phyloP scores from a whole-genome alignment of 2,329 filamentous ascomycete genomes.

The Dothistroma septosporum region DNA sequence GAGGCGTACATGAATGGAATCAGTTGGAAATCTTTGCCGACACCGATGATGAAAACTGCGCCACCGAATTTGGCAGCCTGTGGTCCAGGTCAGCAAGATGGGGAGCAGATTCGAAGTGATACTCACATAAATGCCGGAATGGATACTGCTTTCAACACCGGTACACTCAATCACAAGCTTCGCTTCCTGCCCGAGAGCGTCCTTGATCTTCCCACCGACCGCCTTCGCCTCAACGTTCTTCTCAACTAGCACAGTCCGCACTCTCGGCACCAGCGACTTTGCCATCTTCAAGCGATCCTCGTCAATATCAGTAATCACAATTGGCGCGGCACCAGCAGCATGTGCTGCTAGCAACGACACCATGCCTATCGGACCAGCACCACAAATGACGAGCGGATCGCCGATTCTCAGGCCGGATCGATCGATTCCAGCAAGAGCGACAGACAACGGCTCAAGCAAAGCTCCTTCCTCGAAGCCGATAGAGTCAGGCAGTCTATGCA shows the following conservation, averaged over 20 bases:
- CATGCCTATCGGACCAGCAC: constrained; percentile 38
- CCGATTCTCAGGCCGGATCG: constrained; percentile 40
- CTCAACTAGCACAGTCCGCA: constrained; percentile 37
- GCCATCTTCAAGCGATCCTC: constrained; percentile 38
- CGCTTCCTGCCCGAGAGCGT: constrained; percentile 33
- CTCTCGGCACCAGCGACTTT: constrained; percentile 35
- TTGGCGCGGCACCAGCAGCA: constrained; percentile 42
- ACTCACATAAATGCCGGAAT: constrained; percentile 33
- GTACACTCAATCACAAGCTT: constrained; percentile 37
- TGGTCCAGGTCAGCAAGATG: constrained; percentile 3
- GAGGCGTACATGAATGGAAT: constrained; percentile 40
- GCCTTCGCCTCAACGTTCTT: constrained; percentile 37
- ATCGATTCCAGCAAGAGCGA: constrained; percentile 45
- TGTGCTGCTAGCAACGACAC: constrained; percentile 42
- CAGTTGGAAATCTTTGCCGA: constrained; percentile 35
- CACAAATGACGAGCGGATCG: constrained; percentile 37
- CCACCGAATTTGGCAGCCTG: constrained; percentile 36
- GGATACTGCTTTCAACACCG: constrained; percentile 33
- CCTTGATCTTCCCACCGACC: constrained; percentile 35
- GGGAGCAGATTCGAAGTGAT: too few species aligned
- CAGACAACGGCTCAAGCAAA: constrained; percentile 48
- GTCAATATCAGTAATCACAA: constrained; percentile 45
- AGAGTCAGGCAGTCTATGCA: constrained; percentile 37
- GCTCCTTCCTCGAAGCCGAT: constrained; percentile 43
- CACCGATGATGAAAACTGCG: constrained; percentile 37